Evolutionary conservation across 805 yeast genomes (phyloP), one percentile per base, ranked within the genome.

Genomic region (Candida lessepsii): DNA sequence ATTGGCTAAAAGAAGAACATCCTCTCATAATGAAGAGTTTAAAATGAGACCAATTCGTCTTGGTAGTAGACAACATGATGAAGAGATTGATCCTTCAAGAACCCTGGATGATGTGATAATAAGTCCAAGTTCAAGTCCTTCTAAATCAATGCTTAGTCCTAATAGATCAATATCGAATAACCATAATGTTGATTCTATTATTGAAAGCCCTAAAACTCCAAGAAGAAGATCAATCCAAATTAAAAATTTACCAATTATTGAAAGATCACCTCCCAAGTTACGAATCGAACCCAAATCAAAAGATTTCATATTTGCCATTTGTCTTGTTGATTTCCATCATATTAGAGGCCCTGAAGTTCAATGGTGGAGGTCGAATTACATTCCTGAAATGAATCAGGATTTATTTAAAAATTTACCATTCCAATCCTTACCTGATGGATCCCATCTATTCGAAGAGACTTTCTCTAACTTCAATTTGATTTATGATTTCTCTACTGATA

Each of bases 401-500:
- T 63, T 84, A 14, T 93, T 96, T 90, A 89, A 93, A 9, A 80
- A 83, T 53, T 63, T 93, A 29, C 95, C 99, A 2, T 93, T 93
- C 56, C 97, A 90, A 57, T 95, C 96, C 1, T 66, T 93, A 16
- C 98, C 99, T 0, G 99, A 93, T 62, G 98, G 98, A 4, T 83
- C 95, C 2, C 99, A 93, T 59, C 73, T 90, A 16, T 91, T 82
- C 56, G 95, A 89, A 57, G 98, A 93, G 60, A 89, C 96, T 1
- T 88, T 90, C 55, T 83, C 96, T 17, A 87, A 87, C 56, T 91
- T 91, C 63, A 90, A 96, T 17, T 65, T 91, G 31, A 73, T 84
- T 5, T 86, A 80, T 55, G 88, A 88, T 57, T 79, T 78, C 38
- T 62, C 66, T 19, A 61, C 61, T 21, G 61, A 68, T 15, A 52